Conservation (phyloP, 1,139 yeast species). For the Blastobotrys indianensis region DNA sequence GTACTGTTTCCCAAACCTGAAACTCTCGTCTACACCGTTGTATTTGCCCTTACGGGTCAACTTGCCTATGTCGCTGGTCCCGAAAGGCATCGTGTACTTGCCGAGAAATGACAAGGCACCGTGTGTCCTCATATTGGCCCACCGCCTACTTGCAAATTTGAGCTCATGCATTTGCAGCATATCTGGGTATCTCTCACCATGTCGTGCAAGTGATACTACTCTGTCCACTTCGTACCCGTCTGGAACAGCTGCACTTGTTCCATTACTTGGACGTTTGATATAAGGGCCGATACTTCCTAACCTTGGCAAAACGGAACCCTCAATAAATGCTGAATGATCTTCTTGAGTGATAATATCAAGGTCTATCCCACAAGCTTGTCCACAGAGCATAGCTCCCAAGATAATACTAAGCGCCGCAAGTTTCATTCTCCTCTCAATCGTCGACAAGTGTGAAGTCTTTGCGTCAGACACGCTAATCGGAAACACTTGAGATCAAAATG, state of each 20-base stretch:
- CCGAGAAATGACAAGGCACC: constrained; percentile 18
- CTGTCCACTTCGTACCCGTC: constrained; percentile 15
- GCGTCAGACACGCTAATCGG: too few species aligned
- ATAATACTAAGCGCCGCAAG: too few species aligned
- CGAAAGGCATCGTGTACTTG: constrained; percentile 13
- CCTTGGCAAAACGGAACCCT: not conserved
- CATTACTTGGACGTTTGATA: constrained; percentile 42
- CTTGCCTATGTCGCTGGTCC: constrained; percentile 11
- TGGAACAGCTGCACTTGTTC: constrained; percentile 30
- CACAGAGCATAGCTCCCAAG: too few species aligned
- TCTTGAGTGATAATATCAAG: too few species aligned
- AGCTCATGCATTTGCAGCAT: constrained; percentile 6
- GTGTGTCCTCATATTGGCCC: not conserved
- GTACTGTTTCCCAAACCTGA: constrained; percentile 12
- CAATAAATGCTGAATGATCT: not conserved
- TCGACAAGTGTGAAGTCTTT: too few species aligned
- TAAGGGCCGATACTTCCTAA: constrained; percentile 14
- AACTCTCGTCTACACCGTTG: constrained; percentile 15
- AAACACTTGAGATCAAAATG: too few species aligned
- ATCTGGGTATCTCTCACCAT: constrained; percentile 20
- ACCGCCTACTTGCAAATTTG: not conserved
- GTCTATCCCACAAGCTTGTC: too few species aligned
- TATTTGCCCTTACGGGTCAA: constrained; percentile 18
- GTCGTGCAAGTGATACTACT: constrained; percentile 20
- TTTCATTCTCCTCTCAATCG: too few species aligned